Conservation (phyloP, 2,329 filamentous ascomycete genomes). For the Trichoderma aggressivum region DNA sequence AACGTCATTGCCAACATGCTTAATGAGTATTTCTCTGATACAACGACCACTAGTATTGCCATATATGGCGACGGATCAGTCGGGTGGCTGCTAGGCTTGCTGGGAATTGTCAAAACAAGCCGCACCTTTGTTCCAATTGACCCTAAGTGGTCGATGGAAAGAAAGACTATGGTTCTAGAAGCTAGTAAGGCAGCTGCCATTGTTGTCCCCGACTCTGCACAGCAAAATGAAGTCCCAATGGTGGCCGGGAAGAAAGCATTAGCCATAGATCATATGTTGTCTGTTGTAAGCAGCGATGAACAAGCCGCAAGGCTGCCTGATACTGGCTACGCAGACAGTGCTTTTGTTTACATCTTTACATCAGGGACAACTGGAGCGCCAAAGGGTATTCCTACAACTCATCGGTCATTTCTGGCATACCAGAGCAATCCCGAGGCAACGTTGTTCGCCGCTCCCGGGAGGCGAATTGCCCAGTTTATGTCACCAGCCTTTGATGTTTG, state of each 20-base stretch:
- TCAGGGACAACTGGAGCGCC: slow-evolving; percentile 15
- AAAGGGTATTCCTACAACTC: slow-evolving; percentile 14
- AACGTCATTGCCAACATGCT: neutral
- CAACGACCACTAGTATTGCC: neutral
- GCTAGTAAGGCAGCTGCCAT: neutral
- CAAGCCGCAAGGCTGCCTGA: neutral
- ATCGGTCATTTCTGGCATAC: slow-evolving; percentile 6
- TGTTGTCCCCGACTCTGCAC: neutral
- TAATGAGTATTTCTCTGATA: neutral
- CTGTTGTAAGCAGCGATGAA: neutral
- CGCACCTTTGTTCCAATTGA: slow-evolving; percentile 13
- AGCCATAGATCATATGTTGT: neutral
- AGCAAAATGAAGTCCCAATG: neutral
- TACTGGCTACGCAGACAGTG: neutral
- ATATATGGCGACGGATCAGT: slow-evolving; percentile 11
- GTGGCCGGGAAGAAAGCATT: neutral
- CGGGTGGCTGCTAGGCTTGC: slow-evolving; percentile 9
- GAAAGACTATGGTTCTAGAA: neutral
- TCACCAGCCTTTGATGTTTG: slow-evolving; percentile 14
- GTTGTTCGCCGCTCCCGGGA: slow-evolving; percentile 9
- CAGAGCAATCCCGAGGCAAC: slow-evolving; percentile 16
- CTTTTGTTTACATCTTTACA: slow-evolving; percentile 12
- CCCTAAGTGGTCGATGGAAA: slow-evolving; percentile 13
- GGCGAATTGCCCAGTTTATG: slow-evolving; percentile 18
- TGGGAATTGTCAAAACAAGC: slow-evolving; percentile 8